Evolutionary conservation across 176 grass and related monocot species (phyloP), one percentile per base, ranked within the genome.

Genomic region (Saccharum officinarum): DNA sequence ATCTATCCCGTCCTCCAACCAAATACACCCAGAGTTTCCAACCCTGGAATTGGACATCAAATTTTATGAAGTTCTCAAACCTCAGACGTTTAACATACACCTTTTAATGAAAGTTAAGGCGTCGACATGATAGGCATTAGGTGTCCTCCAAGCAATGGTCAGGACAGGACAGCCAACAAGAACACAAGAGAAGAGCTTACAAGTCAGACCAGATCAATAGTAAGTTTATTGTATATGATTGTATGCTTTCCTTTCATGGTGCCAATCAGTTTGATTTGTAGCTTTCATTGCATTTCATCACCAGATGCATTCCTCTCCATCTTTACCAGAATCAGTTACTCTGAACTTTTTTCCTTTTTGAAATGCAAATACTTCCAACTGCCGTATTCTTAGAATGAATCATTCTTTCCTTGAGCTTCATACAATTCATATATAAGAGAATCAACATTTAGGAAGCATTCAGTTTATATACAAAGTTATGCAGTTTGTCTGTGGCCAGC

Each of bases 391-490:
- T 40, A 9, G 79, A 38, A 10, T 8, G 20, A 54, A 81, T 20
- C 47, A 23, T 3, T 28, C 16, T 26, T 34, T 14, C 15, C n/a
- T 5, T 40, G 22, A 33, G n/a, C 12, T 30, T 10, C 10, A 70
- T 34, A 11, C 18, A 30, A 34, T 64, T 70, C 22, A 15, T 41
- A 13, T 3, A 31, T 13, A 59, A 30, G 57, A 44, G 37, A 73
- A 79, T 69, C 6, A 52, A 52, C 49, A 52, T 74, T 74, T 70
- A 18, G 75, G 30, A 87, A 7, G 12, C 31, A 44, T 84, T 80
- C 61, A 40, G 16, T 80, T 34, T 75, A 79, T 87, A 81, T 87
- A 91, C 81, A 91, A 28, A 75, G 71, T 76, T 25, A 87, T 80
- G 62, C 50, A 84, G 3, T 17, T 59, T 77, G 22, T 62, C 54